These are phyloP conservation scores for Solanum pennellii DNA, from an alignment of 257 asterid species.

Conservation along the genomic window DNA sequence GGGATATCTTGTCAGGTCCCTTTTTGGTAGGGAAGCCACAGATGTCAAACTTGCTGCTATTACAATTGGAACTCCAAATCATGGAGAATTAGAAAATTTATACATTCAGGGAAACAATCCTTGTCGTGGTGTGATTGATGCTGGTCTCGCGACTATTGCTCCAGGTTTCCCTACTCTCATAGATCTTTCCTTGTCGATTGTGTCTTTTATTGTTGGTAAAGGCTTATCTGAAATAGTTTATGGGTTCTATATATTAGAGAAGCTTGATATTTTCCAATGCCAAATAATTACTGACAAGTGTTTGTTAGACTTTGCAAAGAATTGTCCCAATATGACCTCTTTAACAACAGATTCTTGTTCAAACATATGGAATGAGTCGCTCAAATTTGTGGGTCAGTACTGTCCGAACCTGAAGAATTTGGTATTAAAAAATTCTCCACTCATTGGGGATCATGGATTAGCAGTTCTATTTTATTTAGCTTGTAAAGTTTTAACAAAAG, in stretches of 20 bases:
- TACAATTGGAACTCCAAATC: too few relatives aligned
- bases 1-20: too few relatives aligned
- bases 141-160: too few relatives aligned
- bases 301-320: not conserved
- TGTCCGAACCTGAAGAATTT: not conserved
- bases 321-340: not conserved
- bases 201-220: not conserved
- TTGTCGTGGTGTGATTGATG: too few relatives aligned
- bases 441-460: slow-evolving; percentile 17
- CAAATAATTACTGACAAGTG: not conserved
- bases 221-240: not conserved
- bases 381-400: not conserved
- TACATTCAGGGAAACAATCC: too few relatives aligned
- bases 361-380: not conserved
- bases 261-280: not conserved
- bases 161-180: not conserved
- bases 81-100: too few relatives aligned
- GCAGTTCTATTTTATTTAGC: slow-evolving; percentile 30
- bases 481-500: slow-evolving; percentile 39
- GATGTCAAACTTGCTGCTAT: too few relatives aligned
- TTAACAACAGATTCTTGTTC: not conserved
- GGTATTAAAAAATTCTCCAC: not conserved
- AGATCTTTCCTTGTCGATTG: not conserved
- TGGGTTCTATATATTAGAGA: not conserved
- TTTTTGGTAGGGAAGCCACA: too few relatives aligned